Percentiles rank a stretch among this genome's conserved stretches.
Evolutionary conservation across 305 asterid genomes (phyloP).

Genomic region (Solanum aculeatissimum): DNA sequence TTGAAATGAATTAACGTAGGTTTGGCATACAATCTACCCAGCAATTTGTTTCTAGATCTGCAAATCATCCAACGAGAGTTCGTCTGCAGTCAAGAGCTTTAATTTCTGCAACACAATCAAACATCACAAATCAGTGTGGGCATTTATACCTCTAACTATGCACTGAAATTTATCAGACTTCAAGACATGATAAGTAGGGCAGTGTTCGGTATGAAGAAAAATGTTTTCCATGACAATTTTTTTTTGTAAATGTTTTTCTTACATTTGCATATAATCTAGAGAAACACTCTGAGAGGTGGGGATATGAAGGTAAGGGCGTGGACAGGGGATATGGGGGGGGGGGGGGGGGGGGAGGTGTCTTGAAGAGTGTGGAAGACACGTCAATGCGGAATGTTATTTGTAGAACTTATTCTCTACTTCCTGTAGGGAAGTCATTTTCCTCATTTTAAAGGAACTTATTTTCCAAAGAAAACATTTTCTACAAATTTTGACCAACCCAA

Average conservation of each 20-base stretch:
- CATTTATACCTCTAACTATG: background rate
- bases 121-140: background rate
- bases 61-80: slow-evolving; percentile 30
- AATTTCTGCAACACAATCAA: slow-evolving; percentile 24
- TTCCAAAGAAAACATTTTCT: background rate
- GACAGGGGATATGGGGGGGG: background rate
- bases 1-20: slow-evolving; percentile 1
- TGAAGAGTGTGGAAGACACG: background rate
- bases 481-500: background rate
- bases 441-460: background rate
- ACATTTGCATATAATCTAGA: too few species aligned
- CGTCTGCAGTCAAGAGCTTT: slow-evolving; percentile 29
- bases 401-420: background rate
- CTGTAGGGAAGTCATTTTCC: background rate
- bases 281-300: too few species aligned
- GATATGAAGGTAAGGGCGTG: too few species aligned
- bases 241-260: too few species aligned
- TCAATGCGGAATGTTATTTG: background rate
- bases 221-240: too few species aligned
- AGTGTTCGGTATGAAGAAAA: too few species aligned
- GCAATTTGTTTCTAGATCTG: slow-evolving; percentile 14
- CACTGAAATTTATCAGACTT: background rate
- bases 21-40: slow-evolving; percentile 12
- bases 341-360: background rate
- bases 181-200: background rate